A percentile compares a stretch with the other conserved stretches of the same genome.
phyloP scores from a whole-genome alignment of 2,329 filamentous ascomycete genomes.

The Xylaria arbuscula region DNA sequence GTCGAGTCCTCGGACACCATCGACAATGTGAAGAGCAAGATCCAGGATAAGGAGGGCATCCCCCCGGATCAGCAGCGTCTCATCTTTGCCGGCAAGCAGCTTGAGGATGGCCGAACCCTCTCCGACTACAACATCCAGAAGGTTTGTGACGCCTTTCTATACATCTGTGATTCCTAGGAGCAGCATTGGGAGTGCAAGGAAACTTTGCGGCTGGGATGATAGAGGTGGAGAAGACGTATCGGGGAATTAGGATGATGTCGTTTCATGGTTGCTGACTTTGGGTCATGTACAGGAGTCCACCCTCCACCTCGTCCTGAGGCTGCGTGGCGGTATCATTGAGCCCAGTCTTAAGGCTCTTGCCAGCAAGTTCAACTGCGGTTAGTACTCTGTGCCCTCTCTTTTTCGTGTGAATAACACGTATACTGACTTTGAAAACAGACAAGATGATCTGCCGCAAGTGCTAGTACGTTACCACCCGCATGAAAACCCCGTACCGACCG shows the following conservation, averaged over 20 bases:
- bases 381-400: neutral
- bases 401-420: neutral
- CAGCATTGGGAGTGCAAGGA: neutral
- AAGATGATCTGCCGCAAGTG: constrained; percentile 99
- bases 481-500: neutral
- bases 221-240: neutral
- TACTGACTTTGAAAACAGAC: constrained; percentile 54
- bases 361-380: constrained; percentile 98
- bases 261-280: constrained; percentile 8
- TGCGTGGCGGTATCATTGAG: constrained; percentile 99
- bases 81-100: constrained; percentile 99
- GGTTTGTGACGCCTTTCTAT: constrained; percentile 64
- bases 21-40: constrained; percentile 99
- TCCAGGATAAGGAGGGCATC: constrained; percentile 99
- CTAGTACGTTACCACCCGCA: constrained; percentile 75
- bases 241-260: neutral
- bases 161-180: neutral
- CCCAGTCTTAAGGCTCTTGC: constrained; percentile 98
- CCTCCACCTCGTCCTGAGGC: constrained; percentile 97
- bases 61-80: constrained; percentile 97
- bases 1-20: constrained; percentile 99
- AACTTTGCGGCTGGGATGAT: neutral
- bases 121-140: constrained; percentile 99
- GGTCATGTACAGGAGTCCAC: constrained; percentile 81
- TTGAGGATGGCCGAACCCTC: constrained; percentile 96